phyloP scores from a whole-genome alignment of 495 filamentous ascomycete genomes.

The Podospora pseudocomata region DNA sequence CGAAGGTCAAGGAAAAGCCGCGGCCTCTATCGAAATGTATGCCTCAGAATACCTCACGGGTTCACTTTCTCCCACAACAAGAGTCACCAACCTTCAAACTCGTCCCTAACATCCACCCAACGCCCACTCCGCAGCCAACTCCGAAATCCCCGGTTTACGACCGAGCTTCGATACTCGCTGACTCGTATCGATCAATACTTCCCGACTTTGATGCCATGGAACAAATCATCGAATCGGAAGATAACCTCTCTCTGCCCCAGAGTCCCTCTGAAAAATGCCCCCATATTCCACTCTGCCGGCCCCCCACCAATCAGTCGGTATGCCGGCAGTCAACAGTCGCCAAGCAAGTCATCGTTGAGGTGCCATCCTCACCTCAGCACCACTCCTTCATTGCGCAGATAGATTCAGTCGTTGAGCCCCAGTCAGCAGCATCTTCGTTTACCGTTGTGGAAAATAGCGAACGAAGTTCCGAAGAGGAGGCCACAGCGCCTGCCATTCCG shows the following conservation, averaged over 20 bases:
- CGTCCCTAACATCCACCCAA: not conserved
- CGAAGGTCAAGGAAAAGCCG: not conserved
- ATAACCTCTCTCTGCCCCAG: not conserved
- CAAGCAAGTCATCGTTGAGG: not conserved
- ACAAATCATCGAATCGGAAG: not conserved
- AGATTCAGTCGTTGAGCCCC: not conserved
- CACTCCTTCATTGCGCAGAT: not conserved
- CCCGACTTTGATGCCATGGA: constrained; percentile 18
- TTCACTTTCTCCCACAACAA: not conserved
- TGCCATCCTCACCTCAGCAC: not conserved
- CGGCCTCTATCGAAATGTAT: not conserved
- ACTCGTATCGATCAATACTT: constrained; percentile 22
- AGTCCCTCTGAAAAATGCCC: not conserved
- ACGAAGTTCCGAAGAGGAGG: not conserved
- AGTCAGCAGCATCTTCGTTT: not conserved
- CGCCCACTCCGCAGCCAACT: not conserved
- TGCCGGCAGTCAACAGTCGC: not conserved
- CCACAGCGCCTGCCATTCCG: not conserved
- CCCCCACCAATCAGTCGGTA: not conserved
- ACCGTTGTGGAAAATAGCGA: not conserved
- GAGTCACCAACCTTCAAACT: not conserved
- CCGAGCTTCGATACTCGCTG: constrained; percentile 19
- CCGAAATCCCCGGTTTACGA: constrained; percentile 14
- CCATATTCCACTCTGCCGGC: not conserved
- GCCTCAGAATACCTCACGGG: not conserved